Evolutionary conservation across 2,329 filamentous ascomycete species (phyloP).

Genomic region (Ophiostoma sp.): DNA sequence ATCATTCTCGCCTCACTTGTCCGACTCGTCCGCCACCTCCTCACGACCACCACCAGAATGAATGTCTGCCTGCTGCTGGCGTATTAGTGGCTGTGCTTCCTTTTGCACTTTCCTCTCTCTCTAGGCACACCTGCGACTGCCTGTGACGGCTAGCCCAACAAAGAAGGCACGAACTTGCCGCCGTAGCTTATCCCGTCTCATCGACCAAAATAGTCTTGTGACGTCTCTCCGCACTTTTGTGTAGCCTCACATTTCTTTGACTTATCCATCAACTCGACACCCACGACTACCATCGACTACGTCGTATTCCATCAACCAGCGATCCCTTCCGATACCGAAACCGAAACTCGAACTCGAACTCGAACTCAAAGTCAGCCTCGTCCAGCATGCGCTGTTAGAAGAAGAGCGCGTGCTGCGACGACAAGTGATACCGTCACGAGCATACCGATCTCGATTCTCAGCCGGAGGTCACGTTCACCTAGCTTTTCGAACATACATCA

Average conservation of each 20-base stretch:
- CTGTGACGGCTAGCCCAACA: slow-evolving; percentile 9
- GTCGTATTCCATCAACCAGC: background rate
- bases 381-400: slow-evolving; percentile 12
- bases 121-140: background rate
- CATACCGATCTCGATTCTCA: too few relatives aligned
- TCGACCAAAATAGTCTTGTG: background rate
- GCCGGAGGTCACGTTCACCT: too few relatives aligned
- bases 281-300: background rate
- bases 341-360: background rate
- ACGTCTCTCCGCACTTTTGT: background rate
- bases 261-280: background rate
- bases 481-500: background rate
- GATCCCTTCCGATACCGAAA: background rate
- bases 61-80: background rate
- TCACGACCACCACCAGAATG: slow-evolving; percentile 2
- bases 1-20: background rate
- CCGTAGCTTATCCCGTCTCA: background rate
- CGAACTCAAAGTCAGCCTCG: background rate
- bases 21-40: background rate
- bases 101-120: background rate
- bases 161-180: background rate
- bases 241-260: background rate
- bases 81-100: background rate
- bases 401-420: slow-evolving; percentile 3
- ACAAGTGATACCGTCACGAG: background rate